Percentiles rank a stretch among this genome's conserved stretches.
Evolutionary conservation across 345 rosid species (phyloP).

Genomic region (Aquilaria malaccensis): DNA sequence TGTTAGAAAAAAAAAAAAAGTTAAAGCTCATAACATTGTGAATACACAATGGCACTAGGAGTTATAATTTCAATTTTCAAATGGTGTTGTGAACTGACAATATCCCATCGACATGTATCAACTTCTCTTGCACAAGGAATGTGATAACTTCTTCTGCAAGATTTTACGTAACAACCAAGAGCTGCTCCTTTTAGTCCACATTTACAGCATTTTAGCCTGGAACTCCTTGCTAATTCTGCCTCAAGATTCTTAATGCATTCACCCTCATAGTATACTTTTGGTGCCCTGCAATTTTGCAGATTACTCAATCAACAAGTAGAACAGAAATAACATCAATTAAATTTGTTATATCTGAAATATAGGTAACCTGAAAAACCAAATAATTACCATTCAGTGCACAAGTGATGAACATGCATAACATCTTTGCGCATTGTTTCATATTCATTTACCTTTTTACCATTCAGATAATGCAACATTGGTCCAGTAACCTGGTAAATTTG

Average conservation of each 20-base stretch:
- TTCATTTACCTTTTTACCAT: conserved; percentile 45
- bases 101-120: conserved; percentile 71
- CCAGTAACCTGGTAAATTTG: conserved; percentile 48
- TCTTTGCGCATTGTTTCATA: conserved; percentile 31
- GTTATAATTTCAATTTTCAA: background rate
- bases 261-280: conserved; percentile 56
- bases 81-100: conserved; percentile 28
- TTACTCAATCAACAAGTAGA: background rate
- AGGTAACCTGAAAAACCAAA: background rate
- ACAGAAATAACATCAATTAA: background rate
- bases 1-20: conserved; percentile 19
- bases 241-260: conserved; percentile 62
- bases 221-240: conserved; percentile 66
- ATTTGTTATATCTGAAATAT: background rate
- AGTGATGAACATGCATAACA: conserved; percentile 65
- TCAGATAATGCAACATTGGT: conserved; percentile 56
- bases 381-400: conserved; percentile 76
- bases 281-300: conserved; percentile 54
- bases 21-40: conserved; percentile 1
- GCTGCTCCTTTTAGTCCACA: conserved; percentile 86
- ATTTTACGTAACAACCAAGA: conserved; percentile 70
- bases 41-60: background rate
- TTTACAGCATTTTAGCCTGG: conserved; percentile 61
- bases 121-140: conserved; percentile 62
- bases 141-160: conserved; percentile 77